Percentiles rank a stretch among this genome's conserved stretches.
These are phyloP conservation scores for Yamadazyma mexicana DNA, from an alignment of 1,139 yeast genomes.

Conservation along the genomic window DNA sequence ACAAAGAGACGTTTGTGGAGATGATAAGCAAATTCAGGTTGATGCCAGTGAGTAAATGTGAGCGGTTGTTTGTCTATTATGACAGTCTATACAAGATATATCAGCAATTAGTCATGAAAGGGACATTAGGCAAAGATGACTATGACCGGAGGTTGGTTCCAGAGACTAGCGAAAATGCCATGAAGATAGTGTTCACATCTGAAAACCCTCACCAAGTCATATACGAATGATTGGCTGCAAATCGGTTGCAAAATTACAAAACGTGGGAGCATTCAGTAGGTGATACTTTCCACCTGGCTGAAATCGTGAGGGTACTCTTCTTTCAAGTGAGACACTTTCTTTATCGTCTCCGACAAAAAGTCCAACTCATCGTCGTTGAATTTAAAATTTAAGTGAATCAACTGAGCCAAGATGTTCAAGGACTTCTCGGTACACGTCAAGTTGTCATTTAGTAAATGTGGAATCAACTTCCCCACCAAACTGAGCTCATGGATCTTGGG, in stretches of 20 bases:
- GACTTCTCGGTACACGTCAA: slow-evolving; percentile 62
- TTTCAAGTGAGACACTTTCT: slow-evolving; percentile 40
- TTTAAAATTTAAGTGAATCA: slow-evolving; percentile 43
- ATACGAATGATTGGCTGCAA: slow-evolving; percentile 9
- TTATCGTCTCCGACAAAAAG: slow-evolving; percentile 40
- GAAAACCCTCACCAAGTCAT: slow-evolving; percentile 49
- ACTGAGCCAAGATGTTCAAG: slow-evolving; percentile 51
- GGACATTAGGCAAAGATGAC: slow-evolving; percentile 33
- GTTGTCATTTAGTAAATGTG: slow-evolving; percentile 12
- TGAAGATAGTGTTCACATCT: slow-evolving; percentile 48
- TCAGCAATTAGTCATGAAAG: slow-evolving; percentile 23
- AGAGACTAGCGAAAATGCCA: slow-evolving; percentile 40
- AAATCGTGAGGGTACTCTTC: slow-evolving; percentile 56
- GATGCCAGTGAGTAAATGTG: slow-evolving; percentile 50
- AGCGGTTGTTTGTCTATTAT: slow-evolving; percentile 34
- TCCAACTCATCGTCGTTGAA: slow-evolving; percentile 50
- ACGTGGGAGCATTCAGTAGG: no score
- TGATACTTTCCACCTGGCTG: slow-evolving; percentile 48
- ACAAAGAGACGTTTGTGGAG: slow-evolving; percentile 45
- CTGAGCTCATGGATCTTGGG: slow-evolving; percentile 41
- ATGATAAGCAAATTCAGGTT: slow-evolving; percentile 55
- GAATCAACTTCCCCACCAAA: slow-evolving; percentile 27
- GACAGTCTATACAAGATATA: slow-evolving; percentile 39
- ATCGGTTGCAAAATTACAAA: no score
- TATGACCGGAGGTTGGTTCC: slow-evolving; percentile 28